Percentiles rank a stretch among this genome's conserved stretches.
phyloP scores from a whole-genome alignment of 2,329 filamentous ascomycete species.

The Pleomassaria siparia region DNA sequence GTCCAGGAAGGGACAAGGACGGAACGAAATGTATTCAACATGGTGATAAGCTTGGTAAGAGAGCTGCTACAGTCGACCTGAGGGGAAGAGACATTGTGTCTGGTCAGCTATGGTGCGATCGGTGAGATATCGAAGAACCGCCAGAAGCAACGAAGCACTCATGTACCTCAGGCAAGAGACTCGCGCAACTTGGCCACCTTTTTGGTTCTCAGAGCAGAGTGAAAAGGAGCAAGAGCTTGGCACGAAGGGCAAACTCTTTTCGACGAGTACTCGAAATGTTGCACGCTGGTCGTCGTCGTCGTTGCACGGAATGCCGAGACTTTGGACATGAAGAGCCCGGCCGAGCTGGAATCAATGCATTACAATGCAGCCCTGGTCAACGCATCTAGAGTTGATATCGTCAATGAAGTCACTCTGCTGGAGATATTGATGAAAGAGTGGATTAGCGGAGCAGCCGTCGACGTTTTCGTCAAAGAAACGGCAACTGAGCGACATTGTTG shows the following conservation, averaged over 20 bases:
- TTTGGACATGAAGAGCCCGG: neutral
- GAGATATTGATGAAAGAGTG: neutral
- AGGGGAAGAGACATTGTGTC: neutral
- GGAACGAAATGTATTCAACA: neutral
- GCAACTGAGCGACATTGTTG: neutral
- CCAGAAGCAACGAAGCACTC: neutral
- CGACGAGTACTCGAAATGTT: neutral
- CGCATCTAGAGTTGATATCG: neutral
- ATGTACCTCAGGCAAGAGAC: neutral
- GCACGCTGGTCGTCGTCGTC: neutral
- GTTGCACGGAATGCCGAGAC: neutral
- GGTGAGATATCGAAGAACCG: neutral
- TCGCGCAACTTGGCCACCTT: neutral
- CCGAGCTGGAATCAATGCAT: neutral
- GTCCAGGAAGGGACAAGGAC: neutral
- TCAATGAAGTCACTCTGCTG: neutral
- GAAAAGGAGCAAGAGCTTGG: neutral
- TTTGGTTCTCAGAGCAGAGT: neutral
- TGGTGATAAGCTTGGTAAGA: neutral
- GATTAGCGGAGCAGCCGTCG: neutral
- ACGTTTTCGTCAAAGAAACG: neutral
- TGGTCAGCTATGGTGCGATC: neutral
- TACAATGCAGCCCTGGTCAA: neutral
- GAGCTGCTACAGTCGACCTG: neutral
- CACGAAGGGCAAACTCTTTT: neutral